Evolutionary conservation across 345 rosid genomes (phyloP), one percentile per base, ranked within the genome.

Genomic region (Euphorbia lathyris): DNA sequence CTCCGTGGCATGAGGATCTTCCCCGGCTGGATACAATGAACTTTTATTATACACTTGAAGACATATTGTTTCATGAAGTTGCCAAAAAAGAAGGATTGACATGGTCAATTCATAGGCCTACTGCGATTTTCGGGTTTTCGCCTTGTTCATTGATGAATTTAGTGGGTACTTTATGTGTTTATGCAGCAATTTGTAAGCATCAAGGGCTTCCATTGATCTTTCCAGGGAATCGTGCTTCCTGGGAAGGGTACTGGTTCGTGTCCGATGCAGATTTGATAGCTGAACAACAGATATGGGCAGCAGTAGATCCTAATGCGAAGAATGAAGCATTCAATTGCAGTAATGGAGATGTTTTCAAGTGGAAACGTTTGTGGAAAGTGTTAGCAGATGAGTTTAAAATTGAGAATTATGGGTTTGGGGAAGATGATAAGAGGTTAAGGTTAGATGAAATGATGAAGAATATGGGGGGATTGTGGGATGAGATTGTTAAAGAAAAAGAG

Each of bases 221-320:
- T 52, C 93, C 89, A 0, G 93, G 91, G 43, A 82, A 78, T 30
- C 79, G 85, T 57, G 72, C 29, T 1, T 75, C 84, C 0, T 88
- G 97, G 95, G 86, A 90, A 19, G 50, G 84, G 11, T 87, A 83
- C 72, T 62, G 65, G 0, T 8, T 66, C 0, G 84, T 76, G 0
- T 83, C 89, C 0, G 97, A 90, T 23, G 95, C 96, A 0, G 93
- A 88, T 53, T 63, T 88, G 74, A 43, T 90, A 0, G 92, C 96
- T 0, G 94, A 92, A 82, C 94, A 92, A 63, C 91, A 90, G 53
- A 88, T 92, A 56, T 92, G 96, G 96, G 91, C 93, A 0, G 77
- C 89, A 16, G 90, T 87, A 58, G 92, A 88, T 63, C 84, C 77
- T 0, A 70, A 78, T 27, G 86, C 97, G 0, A 78, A 73, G 73